phyloP scores from a whole-genome alignment of 2,329 filamentous ascomycete species.

The Orbilia javanica region DNA sequence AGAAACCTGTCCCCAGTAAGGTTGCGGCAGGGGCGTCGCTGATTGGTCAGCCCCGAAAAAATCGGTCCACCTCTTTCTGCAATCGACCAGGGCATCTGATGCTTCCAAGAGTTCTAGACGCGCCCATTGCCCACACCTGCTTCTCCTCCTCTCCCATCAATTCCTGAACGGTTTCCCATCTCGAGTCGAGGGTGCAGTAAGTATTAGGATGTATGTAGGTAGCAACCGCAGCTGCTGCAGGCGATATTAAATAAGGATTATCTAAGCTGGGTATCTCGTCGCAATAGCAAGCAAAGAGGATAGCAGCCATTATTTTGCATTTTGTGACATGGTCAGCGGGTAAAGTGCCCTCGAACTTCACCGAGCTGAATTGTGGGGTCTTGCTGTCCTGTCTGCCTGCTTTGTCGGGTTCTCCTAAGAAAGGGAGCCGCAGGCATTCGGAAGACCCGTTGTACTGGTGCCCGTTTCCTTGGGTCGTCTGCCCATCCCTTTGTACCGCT shows the following conservation, averaged over 20 bases:
- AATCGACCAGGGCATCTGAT: constrained; percentile 43
- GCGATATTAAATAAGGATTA: constrained; percentile 42
- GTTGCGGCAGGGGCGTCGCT: neutral
- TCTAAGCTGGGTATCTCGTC: constrained; percentile 32
- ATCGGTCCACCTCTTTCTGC: constrained; percentile 36
- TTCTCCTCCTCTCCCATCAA: constrained; percentile 24
- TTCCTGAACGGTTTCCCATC: constrained; percentile 29
- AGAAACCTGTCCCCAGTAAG: constrained; percentile 23
- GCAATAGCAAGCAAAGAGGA: constrained; percentile 10
- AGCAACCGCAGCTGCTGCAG: constrained; percentile 11
- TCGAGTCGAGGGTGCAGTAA: constrained; percentile 19
- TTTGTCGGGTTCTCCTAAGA: constrained; percentile 39
- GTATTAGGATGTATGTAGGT: neutral
- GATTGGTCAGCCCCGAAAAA: constrained; percentile 23
- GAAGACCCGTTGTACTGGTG: constrained; percentile 48
- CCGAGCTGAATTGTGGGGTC: constrained; percentile 21
- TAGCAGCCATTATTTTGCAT: neutral
- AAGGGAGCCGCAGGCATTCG: constrained; percentile 50
- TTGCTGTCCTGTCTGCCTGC: constrained; percentile 18
- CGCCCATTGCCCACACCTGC: constrained; percentile 56
- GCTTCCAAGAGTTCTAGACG: constrained; percentile 56
- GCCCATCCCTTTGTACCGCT: constrained; percentile 17
- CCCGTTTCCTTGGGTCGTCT: constrained; percentile 29
- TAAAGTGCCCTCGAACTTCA: neutral
- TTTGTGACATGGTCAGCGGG: constrained; percentile 7